These are phyloP conservation scores for Ensete ventricosum DNA, from an alignment of 176 grass and related monocot species.

Conservation along the genomic window DNA sequence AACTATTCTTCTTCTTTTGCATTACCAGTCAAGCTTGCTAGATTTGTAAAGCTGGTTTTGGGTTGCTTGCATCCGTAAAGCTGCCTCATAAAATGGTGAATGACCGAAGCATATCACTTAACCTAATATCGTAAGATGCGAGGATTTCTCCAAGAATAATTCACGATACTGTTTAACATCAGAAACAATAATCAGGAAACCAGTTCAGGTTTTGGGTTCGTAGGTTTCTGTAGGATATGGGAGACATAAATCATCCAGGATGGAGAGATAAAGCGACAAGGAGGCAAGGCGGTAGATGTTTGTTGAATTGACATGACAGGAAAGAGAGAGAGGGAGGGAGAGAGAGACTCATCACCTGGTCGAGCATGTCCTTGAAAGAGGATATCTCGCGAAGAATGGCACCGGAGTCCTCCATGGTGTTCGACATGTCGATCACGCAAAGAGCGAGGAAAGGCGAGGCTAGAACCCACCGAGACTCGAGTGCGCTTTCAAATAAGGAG, in stretches of 20 bases:
- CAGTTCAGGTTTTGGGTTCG: neutral
- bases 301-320: neutral
- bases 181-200: no score
- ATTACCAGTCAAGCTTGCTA: no score
- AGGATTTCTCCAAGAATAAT: no score
- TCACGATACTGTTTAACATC: no score
- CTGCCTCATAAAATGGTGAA: no score
- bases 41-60: no score
- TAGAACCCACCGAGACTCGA: neutral
- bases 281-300: neutral
- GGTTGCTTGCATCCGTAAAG: no score
- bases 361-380: constrained; percentile 91
- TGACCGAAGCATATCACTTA: no score
- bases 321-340: constrained; percentile 5
- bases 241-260: neutral
- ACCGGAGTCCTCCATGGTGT: constrained; percentile 53
- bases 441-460: no score
- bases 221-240: neutral
- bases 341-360: constrained; percentile 38
- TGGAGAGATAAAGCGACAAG: neutral
- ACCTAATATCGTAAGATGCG: no score
- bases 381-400: constrained; percentile 84
- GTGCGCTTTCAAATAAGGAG: no score
- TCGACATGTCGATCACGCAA: neutral
- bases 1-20: no score